Evolutionary conservation across 1,139 yeast genomes (phyloP).

Genomic region (Candida pseudoviswanathii): DNA sequence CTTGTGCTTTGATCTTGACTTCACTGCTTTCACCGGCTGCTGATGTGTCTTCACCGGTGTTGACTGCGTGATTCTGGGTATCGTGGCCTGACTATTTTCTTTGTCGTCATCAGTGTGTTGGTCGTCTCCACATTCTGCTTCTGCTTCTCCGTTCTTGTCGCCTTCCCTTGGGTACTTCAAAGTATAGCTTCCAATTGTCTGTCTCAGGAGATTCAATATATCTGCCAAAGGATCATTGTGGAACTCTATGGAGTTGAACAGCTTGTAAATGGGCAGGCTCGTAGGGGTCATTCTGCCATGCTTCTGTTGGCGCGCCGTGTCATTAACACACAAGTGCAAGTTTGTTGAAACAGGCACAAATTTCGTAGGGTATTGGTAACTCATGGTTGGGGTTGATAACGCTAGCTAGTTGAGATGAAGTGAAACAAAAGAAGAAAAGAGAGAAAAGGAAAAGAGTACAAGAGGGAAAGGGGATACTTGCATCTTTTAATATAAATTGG

Average conservation of each 20-base stretch:
- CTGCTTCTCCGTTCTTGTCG: not conserved
- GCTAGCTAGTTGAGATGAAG: not conserved
- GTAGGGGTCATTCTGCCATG: not conserved
- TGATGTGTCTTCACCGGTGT: conserved; percentile 7
- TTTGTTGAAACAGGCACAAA: conserved; percentile 26
- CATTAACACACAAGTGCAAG: conserved; percentile 22
- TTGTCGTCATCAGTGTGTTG: not conserved
- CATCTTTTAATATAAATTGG: conserved; percentile 5
- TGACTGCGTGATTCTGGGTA: conserved; percentile 4
- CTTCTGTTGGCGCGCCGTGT: conserved; percentile 17
- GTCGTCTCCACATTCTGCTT: not conserved
- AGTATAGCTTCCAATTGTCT: conserved; percentile 19
- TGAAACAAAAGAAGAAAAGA: not conserved
- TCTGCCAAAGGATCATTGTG: conserved; percentile 33
- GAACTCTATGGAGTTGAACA: conserved; percentile 8
- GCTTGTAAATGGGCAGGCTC: conserved; percentile 9
- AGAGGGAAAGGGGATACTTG: not conserved
- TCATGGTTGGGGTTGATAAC: conserved; percentile 8
- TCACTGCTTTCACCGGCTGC: not conserved
- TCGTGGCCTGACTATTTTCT: not conserved
- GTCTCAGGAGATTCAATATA: conserved; percentile 26
- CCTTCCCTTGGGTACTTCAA: conserved; percentile 16
- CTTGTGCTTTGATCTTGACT: not conserved
- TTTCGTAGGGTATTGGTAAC: conserved; percentile 16
- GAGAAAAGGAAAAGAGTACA: not conserved